Percentiles rank a stretch among this genome's conserved stretches.
These are phyloP conservation scores for Sugiyamaella grinbergsii DNA, from an alignment of 1,139 yeast species.

Conservation along the genomic window DNA sequence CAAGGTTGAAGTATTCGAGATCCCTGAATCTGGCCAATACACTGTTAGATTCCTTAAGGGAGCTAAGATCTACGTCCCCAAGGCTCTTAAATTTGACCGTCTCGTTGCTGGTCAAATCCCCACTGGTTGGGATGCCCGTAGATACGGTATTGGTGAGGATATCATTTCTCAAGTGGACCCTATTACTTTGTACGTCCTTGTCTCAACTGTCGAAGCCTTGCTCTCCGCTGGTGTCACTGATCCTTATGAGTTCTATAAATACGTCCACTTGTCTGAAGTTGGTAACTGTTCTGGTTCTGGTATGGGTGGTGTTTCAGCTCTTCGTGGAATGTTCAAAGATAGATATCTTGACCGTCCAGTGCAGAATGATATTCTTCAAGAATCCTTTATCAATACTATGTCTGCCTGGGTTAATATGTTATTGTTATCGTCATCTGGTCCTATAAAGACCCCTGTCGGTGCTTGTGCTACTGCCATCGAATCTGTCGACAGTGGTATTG, in stretches of 20 bases:
- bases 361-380: conserved; percentile 95
- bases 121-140: conserved; percentile 95
- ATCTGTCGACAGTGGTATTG: conserved; percentile 94
- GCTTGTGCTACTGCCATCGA: conserved; percentile 99
- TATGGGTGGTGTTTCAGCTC: conserved; percentile 98
- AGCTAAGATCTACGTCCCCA: conserved; percentile 87
- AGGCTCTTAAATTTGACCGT: conserved; percentile 93
- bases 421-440: conserved; percentile 96
- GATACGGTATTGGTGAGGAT: conserved; percentile 94
- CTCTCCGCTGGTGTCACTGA: conserved; percentile 93
- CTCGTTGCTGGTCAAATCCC: conserved; percentile 99
- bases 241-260: conserved; percentile 97
- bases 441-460: conserved; percentile 98
- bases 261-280: conserved; percentile 95
- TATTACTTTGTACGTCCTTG: conserved; percentile 87
- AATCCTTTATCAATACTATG: conserved; percentile 98
- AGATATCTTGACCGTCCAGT: conserved; percentile 90
- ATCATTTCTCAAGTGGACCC: conserved; percentile 94
- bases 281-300: conserved; percentile 99
- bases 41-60: conserved; percentile 90
- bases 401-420: conserved; percentile 99
- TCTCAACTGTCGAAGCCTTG: conserved; percentile 92
- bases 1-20: conserved; percentile 87
- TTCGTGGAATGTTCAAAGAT: conserved; percentile 97
- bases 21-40: conserved; percentile 88